phyloP scores from a whole-genome alignment of 768 basidiomycete species.

The Gautieria morchelliformis region DNA sequence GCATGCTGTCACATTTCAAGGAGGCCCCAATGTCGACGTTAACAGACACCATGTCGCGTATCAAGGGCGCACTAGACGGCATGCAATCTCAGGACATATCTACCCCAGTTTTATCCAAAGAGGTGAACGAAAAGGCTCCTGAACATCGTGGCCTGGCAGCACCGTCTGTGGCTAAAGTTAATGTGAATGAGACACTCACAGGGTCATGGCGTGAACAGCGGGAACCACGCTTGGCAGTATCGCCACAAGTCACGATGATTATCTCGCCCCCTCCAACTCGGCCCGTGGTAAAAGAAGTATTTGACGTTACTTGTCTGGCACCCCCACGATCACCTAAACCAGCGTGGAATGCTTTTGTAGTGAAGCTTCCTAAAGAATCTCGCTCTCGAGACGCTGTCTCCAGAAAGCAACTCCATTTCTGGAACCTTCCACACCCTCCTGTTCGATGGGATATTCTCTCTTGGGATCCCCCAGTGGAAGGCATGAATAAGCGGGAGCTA shows the following conservation, averaged over 20 bases:
- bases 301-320: slow-evolving; percentile 36
- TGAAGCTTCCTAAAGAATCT: slow-evolving; percentile 41
- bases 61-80: slow-evolving; percentile 57
- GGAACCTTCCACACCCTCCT: slow-evolving; percentile 23
- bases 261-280: slow-evolving; percentile 22
- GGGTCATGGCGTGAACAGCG: background rate
- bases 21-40: slow-evolving; percentile 62
- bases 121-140: background rate
- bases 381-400: slow-evolving; percentile 34
- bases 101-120: background rate
- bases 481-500: slow-evolving; percentile 51
- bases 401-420: slow-evolving; percentile 40
- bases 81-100: slow-evolving; percentile 4
- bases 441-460: slow-evolving; percentile 58
- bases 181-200: background rate
- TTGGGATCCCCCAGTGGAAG: slow-evolving; percentile 61
- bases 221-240: background rate
- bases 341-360: slow-evolving; percentile 26
- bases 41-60: slow-evolving; percentile 77
- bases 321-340: slow-evolving; percentile 40
- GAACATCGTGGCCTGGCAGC: background rate
- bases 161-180: background rate
- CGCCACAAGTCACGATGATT: background rate
- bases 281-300: slow-evolving; percentile 33
- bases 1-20: slow-evolving; percentile 5